Evolutionary conservation across 352 stramenopile genomes (phyloP), one percentile per base, ranked within the genome.

Genomic region (Phytopythium chamaehyphon): DNA sequence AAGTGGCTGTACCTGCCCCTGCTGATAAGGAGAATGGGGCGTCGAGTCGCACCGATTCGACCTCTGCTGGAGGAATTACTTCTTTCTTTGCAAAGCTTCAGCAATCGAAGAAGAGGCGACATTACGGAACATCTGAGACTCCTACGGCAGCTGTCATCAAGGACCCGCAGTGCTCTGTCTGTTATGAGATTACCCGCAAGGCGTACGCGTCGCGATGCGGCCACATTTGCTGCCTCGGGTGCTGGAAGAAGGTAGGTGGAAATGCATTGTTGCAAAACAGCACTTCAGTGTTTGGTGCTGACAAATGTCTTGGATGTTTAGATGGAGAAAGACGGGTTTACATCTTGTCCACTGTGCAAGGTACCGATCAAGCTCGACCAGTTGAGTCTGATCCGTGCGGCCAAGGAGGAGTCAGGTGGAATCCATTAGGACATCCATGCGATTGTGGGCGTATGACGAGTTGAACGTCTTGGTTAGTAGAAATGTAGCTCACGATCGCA

Each of bases 141-240:
- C 57, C 60, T 1, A 71, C 70, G 16, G 81, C 64, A 33, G 71
- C 76, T 15, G 55, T 88, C 10, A 69, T 94, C 15, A 73, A 88
- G 42, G 71, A 92, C 26, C 84, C 84, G 3, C 84, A 94, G 61
- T 94, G 84, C 43, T 73, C 85, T 33, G 83, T 94, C 22, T 94
- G 84, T 61, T 93, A 89, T 54, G 82, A 94, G 38, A 85, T 93
- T 28, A 73, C 76, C 0, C 74, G 62, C 4, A 91, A 90, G 56
- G 81, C 84, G 9, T 90, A 74, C 58, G 84, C 84, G 15, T 80
- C 84, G 1, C 71, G 78, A 23, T 94, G 84, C 28, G 84, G 84
- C 6, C 84, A 94, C 54, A 89, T 94, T 60, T 94, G 84, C 57
- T 94, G 84, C 57, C 68, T 84, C 28, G 47, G 54, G 6, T 94